Evolutionary conservation across 2,329 filamentous ascomycete species (phyloP).

Genomic region (Mycogone perniciosa): DNA sequence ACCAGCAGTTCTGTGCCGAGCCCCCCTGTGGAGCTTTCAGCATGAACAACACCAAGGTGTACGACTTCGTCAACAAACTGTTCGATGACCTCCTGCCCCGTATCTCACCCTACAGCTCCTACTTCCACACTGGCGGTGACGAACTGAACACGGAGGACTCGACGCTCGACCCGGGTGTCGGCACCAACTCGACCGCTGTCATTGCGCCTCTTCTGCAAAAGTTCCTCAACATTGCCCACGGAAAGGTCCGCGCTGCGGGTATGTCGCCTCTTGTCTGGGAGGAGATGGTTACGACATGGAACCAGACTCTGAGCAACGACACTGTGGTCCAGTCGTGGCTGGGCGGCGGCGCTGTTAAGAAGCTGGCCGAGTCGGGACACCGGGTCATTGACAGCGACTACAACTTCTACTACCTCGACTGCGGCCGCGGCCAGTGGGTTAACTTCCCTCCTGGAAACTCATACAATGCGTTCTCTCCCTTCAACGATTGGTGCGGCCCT

Average conservation of each 20-base stretch:
- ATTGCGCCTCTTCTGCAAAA: slow-evolving; percentile 72
- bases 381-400: slow-evolving; percentile 71
- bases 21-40: slow-evolving; percentile 66
- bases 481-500: slow-evolving; percentile 73
- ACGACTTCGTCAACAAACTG: slow-evolving; percentile 63
- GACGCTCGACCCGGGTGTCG: slow-evolving; percentile 63
- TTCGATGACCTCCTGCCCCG: slow-evolving; percentile 71
- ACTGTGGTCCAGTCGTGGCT: slow-evolving; percentile 77
- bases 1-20: slow-evolving; percentile 53
- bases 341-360: slow-evolving; percentile 53
- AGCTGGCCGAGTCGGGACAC: slow-evolving; percentile 58
- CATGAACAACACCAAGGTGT: slow-evolving; percentile 65
- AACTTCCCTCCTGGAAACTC: slow-evolving; percentile 56
- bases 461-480: slow-evolving; percentile 53
- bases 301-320: slow-evolving; percentile 62
- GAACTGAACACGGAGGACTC: slow-evolving; percentile 68
- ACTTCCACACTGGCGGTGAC: slow-evolving; percentile 86
- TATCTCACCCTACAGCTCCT: slow-evolving; percentile 59
- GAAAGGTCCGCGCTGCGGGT: slow-evolving; percentile 54
- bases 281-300: slow-evolving; percentile 75
- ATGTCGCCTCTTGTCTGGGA: slow-evolving; percentile 80
- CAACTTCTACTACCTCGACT: slow-evolving; percentile 79
- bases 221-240: slow-evolving; percentile 66
- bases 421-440: slow-evolving; percentile 73
- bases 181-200: slow-evolving; percentile 56